Conservation (phyloP, 208 protist species). For the Trypanosoma vivax region DNA sequence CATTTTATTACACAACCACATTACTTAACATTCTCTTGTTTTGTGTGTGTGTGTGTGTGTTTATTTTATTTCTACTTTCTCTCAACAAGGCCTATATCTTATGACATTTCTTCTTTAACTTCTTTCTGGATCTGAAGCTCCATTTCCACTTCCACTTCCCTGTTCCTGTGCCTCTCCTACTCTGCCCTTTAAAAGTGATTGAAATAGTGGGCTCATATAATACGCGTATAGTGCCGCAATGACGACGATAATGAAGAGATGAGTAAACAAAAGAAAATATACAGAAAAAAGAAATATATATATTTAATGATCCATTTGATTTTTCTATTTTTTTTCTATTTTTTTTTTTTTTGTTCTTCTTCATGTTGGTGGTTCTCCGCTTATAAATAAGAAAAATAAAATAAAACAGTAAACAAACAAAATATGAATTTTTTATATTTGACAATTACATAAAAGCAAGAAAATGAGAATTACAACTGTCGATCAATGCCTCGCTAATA, state of each 20-base stretch:
- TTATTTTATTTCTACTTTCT: conserved; percentile 1
- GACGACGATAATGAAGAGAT: no score
- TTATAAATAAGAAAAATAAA: no score
- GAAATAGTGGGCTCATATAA: no score
- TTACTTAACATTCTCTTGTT: background rate
- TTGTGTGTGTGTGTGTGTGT: conserved; percentile 1
- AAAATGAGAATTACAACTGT: no score
- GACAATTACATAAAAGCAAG: no score
- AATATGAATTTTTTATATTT: no score
- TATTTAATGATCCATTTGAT: conserved; percentile 4
- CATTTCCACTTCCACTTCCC: background rate
- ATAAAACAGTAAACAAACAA: no score
- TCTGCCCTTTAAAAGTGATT: no score
- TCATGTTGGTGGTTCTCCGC: background rate
- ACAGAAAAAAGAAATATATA: conserved; percentile 5
- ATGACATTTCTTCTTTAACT: background rate
- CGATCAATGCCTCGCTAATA: no score
- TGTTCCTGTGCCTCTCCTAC: background rate
- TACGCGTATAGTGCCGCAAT: no score
- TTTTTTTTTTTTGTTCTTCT: background rate
- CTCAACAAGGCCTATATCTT: background rate
- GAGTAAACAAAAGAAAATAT: conserved; percentile 1
- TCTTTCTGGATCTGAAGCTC: background rate
- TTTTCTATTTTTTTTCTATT: conserved; percentile 15
- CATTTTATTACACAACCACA: no score